Conservation (phyloP, 2,329 filamentous ascomycete species). For the Sporothrix luriei region DNA sequence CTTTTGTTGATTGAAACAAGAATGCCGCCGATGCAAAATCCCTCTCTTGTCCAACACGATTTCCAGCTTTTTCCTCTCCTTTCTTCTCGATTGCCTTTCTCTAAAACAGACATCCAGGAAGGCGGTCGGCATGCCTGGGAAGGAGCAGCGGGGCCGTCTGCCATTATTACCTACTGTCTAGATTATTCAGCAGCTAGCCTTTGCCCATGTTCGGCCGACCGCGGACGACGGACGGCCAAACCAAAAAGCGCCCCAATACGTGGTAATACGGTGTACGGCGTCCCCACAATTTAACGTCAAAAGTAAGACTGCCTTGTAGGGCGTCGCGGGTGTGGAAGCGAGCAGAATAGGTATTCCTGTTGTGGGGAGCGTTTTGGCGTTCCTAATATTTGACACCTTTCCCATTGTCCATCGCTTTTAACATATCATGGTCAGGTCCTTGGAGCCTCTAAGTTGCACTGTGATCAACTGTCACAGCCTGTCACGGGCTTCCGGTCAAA, state of each 20-base stretch:
- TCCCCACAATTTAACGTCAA: neutral
- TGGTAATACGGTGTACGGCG: neutral
- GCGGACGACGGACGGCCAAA: conserved; percentile 24
- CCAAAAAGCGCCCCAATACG: neutral
- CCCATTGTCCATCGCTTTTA: too few species aligned
- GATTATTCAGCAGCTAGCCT: conserved; percentile 18
- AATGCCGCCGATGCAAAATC: neutral
- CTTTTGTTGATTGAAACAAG: too few species aligned
- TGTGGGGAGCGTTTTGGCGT: too few species aligned
- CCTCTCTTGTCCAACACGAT: neutral
- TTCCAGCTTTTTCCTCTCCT: neutral
- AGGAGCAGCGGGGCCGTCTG: neutral
- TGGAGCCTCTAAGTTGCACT: too few species aligned
- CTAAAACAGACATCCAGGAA: neutral
- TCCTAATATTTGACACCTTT: too few species aligned
- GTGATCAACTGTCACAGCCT: too few species aligned
- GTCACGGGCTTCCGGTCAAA: too few species aligned
- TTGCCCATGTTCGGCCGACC: conserved; percentile 17
- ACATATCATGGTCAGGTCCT: too few species aligned
- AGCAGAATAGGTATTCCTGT: too few species aligned
- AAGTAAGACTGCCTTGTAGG: too few species aligned
- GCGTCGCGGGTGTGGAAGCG: too few species aligned
- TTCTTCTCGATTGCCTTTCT: neutral
- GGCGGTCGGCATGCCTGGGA: neutral
- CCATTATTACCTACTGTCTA: neutral